Base-by-base conservation (phyloP, 306 rosid species). In the Cucumis melo region DNA sequence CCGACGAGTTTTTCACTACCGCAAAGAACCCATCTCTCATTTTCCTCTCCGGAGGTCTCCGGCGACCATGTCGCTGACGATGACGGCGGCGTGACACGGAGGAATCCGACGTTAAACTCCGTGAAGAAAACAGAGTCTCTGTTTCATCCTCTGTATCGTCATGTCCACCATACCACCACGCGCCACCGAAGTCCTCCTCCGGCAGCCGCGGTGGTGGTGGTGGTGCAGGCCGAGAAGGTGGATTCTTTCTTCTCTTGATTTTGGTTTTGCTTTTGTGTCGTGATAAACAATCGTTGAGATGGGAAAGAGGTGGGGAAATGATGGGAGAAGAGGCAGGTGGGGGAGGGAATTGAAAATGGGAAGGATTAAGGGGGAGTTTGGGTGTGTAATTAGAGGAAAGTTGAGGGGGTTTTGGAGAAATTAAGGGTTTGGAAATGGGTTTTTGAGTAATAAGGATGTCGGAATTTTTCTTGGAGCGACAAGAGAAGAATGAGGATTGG, bases 1-100 rank as follows among this genome's bases (percentile, higher is more conserved):
- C 92, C 46, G 87, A 88, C 1, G 99, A 94, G 12, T 87, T 88
- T 87, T 92, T 90, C 85, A 92, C 97, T 81, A 94, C 95, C 0
- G 99, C 97, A 8, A 92, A 92, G 8, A 94, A 90, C 44, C 93
- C 89, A 62, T 85, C 95, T 81, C 82, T 90, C 53, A 87, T 93
- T 77, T 85, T 89, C 68, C 88, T 97, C 41, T 80, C 81, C 53
- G 89, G n/a, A n/a, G n/a, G 55, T 15, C 51, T 1, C 38, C 21
- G 16, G 34, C 48, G 8, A 60, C 19, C 17, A 54, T 21, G 29
- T 4, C 8, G 3, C 10, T 39, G 78, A 1, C 54, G 68, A 24
- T 80, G 81, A 50, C 81, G 86, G 23, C 81, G 86, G 23, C 87
- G 88, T 2, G 84, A 83, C 74, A 74, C 84, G 0, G 97, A 89